A percentile compares a stretch with the other conserved stretches of the same genome.
These are phyloP conservation scores for Trichoderma atrobrunneum DNA, from an alignment of 2,329 filamentous ascomycete species.

Conservation along the genomic window DNA sequence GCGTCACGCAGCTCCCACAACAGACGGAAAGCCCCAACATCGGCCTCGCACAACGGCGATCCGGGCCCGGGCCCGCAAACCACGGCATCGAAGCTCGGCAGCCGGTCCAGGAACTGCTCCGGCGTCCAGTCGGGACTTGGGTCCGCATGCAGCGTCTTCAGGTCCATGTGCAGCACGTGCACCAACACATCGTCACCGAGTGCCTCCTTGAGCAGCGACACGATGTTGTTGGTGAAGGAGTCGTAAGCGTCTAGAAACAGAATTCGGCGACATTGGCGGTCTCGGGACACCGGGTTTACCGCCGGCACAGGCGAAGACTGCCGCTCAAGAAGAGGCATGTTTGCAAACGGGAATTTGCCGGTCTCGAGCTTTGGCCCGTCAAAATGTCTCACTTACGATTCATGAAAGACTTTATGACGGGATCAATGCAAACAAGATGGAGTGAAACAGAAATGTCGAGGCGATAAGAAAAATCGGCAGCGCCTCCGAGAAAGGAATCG, in stretches of 20 bases:
- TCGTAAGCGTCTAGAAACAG: constrained; percentile 95
- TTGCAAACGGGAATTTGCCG: background rate
- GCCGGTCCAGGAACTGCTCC: constrained; percentile 38
- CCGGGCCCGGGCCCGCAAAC: constrained; percentile 91
- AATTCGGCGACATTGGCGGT: constrained; percentile 46
- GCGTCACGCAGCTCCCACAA: constrained; percentile 68
- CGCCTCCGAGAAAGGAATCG: background rate
- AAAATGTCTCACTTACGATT: background rate
- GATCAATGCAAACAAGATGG: background rate
- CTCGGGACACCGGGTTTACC: background rate
- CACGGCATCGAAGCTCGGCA: constrained; percentile 71
- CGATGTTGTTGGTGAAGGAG: constrained; percentile 94
- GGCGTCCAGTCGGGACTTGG: constrained; percentile 43
- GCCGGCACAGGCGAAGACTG: background rate
- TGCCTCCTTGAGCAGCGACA: constrained; percentile 71
- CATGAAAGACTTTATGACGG: background rate
- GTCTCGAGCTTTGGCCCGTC: background rate
- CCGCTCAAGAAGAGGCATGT: constrained; percentile 16
- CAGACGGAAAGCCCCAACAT: constrained; percentile 77
- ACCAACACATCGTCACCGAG: constrained; percentile 65
- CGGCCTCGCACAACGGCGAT: constrained; percentile 65
- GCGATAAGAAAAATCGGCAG: background rate
- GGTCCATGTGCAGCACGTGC: constrained; percentile 37
- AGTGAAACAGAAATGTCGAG: background rate
- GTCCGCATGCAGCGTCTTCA: constrained; percentile 65